A percentile compares a stretch with the other conserved stretches of the same genome.
Evolutionary conservation across 2,329 filamentous ascomycete species (phyloP).

Genomic region (Fusarium siculi): DNA sequence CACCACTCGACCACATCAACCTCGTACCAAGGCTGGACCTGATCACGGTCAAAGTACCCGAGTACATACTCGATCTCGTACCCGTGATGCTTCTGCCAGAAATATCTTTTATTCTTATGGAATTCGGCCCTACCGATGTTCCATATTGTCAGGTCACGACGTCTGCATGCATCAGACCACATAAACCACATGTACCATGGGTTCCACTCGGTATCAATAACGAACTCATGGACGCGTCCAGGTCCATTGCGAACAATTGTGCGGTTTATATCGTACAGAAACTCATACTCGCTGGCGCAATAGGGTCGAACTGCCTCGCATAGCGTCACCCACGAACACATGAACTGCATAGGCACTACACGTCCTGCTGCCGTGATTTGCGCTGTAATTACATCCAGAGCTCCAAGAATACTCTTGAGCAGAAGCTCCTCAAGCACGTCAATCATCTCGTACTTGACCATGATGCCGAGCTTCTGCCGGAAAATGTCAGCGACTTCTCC

Average conservation of each 20-base stretch:
- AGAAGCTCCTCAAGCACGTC: background rate
- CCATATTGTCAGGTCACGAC: background rate
- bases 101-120: background rate
- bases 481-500: conserved; percentile 20
- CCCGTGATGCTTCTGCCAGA: background rate
- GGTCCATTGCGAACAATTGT: background rate
- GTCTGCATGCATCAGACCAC: background rate
- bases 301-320: background rate
- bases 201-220: background rate
- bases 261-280: background rate
- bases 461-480: conserved; percentile 12
- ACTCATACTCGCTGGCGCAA: too few species aligned
- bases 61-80: background rate
- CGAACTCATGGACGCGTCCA: conserved; percentile 7
- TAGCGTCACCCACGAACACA: background rate
- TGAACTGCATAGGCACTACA: background rate
- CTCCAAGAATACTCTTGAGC: background rate
- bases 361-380: background rate
- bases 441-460: conserved; percentile 15
- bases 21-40: background rate
- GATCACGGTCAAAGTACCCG: background rate
- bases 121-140: background rate
- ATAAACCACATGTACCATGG: conserved; percentile 4
- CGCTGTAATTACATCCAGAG: background rate
- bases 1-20: conserved; percentile 3